Evolutionary conservation across 176 grass and related monocot species (phyloP), one percentile per base, ranked within the genome.

Genomic region (Aegilops speltoides): DNA sequence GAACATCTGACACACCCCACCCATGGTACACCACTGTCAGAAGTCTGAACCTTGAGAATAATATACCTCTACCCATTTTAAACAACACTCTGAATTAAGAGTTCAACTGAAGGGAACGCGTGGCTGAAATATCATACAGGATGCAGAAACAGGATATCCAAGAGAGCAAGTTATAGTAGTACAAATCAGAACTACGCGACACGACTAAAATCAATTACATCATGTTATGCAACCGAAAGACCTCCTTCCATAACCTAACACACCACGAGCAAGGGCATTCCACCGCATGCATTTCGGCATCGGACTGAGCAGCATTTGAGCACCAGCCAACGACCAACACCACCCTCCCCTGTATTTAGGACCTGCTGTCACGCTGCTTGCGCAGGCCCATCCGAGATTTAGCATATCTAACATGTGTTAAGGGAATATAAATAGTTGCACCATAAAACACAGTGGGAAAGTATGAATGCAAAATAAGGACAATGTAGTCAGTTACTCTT

Each of bases 371-470:
- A 16, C 50, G 50, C 50, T 73, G 89, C 83, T 88, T 98, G 23
- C 88, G 90, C 61, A 95, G 84, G 52, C 97, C 97, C 97, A 98
- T 99, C 40, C 97, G 89, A 48, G 94, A 94, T 91, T 96, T 99
- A 34, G 97, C 97, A 85, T 99, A 99, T 87, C 97, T 99, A 86
- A 29, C 41, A 37, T 41, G 69, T 25, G 82, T 95, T 86, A 98
- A 85, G 89, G 63, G 77, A 84, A 84, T 59, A 12, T 61, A 15
- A 2, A 14, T 45, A 25, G 32, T 0, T 73, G 1, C 0, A 82
- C 1, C 7, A 37, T 22, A 37, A 14, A 81, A 32, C 29, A 52
- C 15, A 80, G 20, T 45, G 36, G 32, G 32, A 67, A 74, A 74
- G 15, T 5, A 80, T 8, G 14, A 60, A 63, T 32, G 50, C 8